Evolutionary conservation across 2,329 filamentous ascomycete genomes (phyloP).

Genomic region (Trichoderma koningii): DNA sequence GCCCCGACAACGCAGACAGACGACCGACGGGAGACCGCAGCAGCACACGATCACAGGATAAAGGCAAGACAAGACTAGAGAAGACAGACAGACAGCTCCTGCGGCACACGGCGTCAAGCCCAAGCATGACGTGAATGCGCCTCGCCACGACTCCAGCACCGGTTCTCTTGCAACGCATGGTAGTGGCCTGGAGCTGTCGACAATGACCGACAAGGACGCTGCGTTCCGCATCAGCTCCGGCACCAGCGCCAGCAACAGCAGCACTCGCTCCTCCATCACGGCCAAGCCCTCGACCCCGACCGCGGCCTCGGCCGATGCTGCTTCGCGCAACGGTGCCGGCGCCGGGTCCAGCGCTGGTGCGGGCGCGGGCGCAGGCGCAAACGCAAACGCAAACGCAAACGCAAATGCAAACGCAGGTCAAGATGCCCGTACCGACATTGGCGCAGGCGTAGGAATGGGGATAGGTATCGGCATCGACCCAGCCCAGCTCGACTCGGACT

Average conservation of each 20-base stretch:
- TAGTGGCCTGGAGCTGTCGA: conserved; percentile 44
- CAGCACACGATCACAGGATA: not conserved
- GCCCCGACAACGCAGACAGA: not conserved
- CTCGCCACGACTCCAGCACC: conserved; percentile 26
- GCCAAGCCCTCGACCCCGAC: conserved; percentile 51
- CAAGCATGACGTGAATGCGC: conserved; percentile 40
- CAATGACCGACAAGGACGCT: conserved; percentile 69
- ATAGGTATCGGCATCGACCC: conserved; percentile 22
- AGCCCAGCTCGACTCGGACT: conserved; percentile 45
- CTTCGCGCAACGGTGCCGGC: conserved; percentile 28
- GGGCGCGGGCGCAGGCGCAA: not conserved
- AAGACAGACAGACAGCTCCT: not conserved
- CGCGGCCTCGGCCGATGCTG: conserved; percentile 35
- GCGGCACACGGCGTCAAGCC: conserved; percentile 12
- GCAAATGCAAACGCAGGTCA: not conserved
- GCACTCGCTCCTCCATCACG: conserved; percentile 65
- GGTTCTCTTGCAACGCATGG: conserved; percentile 31
- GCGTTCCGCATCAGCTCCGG: conserved; percentile 58
- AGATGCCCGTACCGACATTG: conserved; percentile 23
- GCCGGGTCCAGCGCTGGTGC: conserved; percentile 6
- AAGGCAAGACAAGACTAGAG: not conserved
- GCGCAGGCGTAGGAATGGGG: not conserved
- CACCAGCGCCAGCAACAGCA: conserved; percentile 53
- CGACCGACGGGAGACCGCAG: not conserved
- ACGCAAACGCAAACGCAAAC: not conserved